Percentiles rank a stretch among this genome's conserved stretches.
phyloP scores from a whole-genome alignment of 192 early-diverging fungal genomes.

The Piromyces finnis region DNA sequence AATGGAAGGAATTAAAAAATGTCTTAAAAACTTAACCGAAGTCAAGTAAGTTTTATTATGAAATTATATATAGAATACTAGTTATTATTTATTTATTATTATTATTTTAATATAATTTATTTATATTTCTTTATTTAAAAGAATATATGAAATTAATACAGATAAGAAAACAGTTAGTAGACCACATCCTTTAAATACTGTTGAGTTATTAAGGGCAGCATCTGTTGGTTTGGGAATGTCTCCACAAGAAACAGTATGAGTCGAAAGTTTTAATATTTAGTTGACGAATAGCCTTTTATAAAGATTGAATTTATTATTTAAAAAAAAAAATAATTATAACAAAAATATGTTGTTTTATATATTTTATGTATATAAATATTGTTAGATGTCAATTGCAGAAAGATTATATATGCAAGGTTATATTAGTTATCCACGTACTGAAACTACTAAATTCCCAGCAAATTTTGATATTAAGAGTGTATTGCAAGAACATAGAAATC shows the following conservation, averaged over 20 bases:
- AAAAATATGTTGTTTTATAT: background rate
- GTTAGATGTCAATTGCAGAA: constrained; percentile 24
- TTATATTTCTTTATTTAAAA: background rate
- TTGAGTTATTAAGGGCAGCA: constrained; percentile 24
- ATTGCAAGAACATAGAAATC: constrained; percentile 10
- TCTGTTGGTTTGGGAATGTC: constrained; percentile 22
- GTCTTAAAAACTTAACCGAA: constrained; percentile 6
- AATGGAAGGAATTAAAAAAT: constrained; percentile 9
- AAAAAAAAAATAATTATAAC: background rate
- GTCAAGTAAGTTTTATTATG: constrained; percentile 13
- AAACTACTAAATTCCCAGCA: constrained; percentile 20
- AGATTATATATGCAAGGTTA: constrained; percentile 26
- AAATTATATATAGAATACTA: background rate
- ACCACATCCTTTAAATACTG: constrained; percentile 8
- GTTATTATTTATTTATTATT: too few species aligned
- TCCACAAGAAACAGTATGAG: constrained; percentile 18
- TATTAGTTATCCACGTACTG: constrained; percentile 31
- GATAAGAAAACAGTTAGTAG: background rate
- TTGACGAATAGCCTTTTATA: too few species aligned
- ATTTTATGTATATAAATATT: too few species aligned
- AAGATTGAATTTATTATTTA: too few species aligned
- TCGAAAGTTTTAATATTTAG: too few species aligned
- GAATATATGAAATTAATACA: background rate
- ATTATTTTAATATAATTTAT: too few species aligned
- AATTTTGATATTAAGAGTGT: constrained; percentile 21